Conservation (phyloP, 768 basidiomycete genomes). For the Boletus huronensis region DNA sequence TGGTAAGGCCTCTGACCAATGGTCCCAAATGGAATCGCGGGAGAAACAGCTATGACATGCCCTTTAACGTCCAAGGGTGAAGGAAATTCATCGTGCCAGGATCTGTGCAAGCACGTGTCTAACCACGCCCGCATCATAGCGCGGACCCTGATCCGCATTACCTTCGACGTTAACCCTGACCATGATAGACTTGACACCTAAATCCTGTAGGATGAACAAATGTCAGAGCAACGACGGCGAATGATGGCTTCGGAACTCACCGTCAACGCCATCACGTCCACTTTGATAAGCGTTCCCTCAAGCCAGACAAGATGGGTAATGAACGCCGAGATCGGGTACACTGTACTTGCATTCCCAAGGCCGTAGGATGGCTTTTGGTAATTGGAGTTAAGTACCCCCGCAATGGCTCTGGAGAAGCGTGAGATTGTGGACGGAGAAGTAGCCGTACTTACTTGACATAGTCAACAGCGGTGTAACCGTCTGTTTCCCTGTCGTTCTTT, state of each 20-base stretch:
- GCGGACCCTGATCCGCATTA: conserved; percentile 25
- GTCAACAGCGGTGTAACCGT: conserved; percentile 77
- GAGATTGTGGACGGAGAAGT: conserved; percentile 9
- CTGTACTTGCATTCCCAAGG: conserved; percentile 55
- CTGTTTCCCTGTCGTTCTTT: conserved; percentile 87
- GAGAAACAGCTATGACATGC: not conserved
- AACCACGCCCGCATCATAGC: conserved; percentile 48
- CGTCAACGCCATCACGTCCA: conserved; percentile 59
- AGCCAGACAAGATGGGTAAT: conserved; percentile 84
- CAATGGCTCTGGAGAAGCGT: conserved; percentile 52
- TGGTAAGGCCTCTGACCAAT: not conserved
- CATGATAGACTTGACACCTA: conserved; percentile 60
- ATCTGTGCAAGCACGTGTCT: conserved; percentile 40
- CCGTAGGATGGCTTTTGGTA: conserved; percentile 51
- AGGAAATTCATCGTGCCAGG: conserved; percentile 9
- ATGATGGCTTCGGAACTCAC: conserved; percentile 40
- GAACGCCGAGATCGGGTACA: conserved; percentile 75
- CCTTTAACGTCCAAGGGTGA: not conserved
- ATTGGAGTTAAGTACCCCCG: conserved; percentile 60
- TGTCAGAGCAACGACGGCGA: not conserved
- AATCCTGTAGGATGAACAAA: conserved; percentile 33
- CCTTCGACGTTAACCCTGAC: conserved; percentile 33
- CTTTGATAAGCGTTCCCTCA: conserved; percentile 53
- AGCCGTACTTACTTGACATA: conserved; percentile 62
- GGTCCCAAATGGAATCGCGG: conserved; percentile 1